Evolutionary conservation across 345 rosid species (phyloP).

Genomic region (Boechera retrofracta): DNA sequence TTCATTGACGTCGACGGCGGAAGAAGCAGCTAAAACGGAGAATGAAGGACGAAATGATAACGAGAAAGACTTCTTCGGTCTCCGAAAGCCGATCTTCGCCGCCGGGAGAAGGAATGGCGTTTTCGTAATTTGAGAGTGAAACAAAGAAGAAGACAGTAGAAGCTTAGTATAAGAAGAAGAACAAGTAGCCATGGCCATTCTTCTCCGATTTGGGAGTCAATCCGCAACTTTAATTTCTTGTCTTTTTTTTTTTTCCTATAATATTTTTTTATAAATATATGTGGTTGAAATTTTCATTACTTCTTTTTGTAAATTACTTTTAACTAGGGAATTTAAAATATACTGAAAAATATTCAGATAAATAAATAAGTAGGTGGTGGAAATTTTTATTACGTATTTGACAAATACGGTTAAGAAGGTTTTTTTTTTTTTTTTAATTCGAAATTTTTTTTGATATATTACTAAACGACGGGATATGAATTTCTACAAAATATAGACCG

Average conservation of each 20-base stretch:
- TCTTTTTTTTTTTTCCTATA: neutral
- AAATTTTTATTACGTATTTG: too few relatives aligned
- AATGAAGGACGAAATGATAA: constrained; percentile 35
- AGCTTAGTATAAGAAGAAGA: constrained; percentile 21
- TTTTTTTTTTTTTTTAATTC: too few relatives aligned
- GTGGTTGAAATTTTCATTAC: neutral
- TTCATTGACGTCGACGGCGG: constrained; percentile 56
- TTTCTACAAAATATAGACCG: too few relatives aligned
- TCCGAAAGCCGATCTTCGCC: constrained; percentile 13
- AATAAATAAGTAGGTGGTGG: too few relatives aligned
- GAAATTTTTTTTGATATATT: too few relatives aligned
- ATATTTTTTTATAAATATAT: neutral
- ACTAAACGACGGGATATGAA: too few relatives aligned
- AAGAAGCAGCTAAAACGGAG: constrained; percentile 36
- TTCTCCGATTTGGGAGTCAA: constrained; percentile 19
- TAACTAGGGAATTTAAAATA: too few relatives aligned
- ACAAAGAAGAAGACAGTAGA: constrained; percentile 1
- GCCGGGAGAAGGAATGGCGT: constrained; percentile 25
- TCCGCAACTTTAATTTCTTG: constrained; percentile 4
- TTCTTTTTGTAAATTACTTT: too few relatives aligned
- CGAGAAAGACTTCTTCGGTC: constrained; percentile 32
- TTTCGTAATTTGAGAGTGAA: constrained; percentile 39
- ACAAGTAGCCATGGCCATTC: constrained; percentile 63
- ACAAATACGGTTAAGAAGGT: too few relatives aligned
- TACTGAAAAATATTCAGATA: too few relatives aligned